Evolutionary conservation across 768 basidiomycete genomes (phyloP).

Genomic region (Trametes sanguinea): DNA sequence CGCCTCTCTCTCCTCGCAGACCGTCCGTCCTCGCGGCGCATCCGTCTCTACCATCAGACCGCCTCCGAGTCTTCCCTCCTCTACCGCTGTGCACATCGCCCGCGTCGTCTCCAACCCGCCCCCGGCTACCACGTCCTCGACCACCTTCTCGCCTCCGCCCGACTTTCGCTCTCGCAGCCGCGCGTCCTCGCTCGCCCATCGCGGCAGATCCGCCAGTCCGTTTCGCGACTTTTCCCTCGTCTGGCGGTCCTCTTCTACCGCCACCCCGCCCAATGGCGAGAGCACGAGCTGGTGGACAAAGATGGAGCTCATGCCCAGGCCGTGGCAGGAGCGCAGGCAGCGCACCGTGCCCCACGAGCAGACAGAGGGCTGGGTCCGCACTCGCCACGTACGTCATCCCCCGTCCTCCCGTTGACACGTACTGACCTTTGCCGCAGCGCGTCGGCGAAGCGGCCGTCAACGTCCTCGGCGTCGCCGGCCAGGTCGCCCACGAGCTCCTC

Average conservation of each 20-base stretch:
- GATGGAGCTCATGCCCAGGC: slow-evolving; percentile 23
- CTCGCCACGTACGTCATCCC: slow-evolving; percentile 28
- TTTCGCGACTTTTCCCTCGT: slow-evolving; percentile 23
- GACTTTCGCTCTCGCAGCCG: slow-evolving; percentile 22
- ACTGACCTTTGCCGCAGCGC: slow-evolving; percentile 18
- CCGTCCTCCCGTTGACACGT: neutral
- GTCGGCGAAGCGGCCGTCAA: slow-evolving; percentile 30
- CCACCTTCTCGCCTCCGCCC: neutral
- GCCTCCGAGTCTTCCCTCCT: slow-evolving; percentile 24
- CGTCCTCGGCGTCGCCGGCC: slow-evolving; percentile 43
- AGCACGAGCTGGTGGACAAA: slow-evolving; percentile 31
- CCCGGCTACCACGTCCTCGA: slow-evolving; percentile 12
- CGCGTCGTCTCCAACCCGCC: slow-evolving; percentile 18
- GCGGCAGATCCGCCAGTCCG: slow-evolving; percentile 20
- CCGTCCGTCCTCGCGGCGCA: slow-evolving; percentile 14
- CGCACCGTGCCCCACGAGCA: slow-evolving; percentile 32
- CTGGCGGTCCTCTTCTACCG: slow-evolving; percentile 9
- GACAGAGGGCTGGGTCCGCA: slow-evolving; percentile 30
- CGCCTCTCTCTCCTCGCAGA: slow-evolving; percentile 5
- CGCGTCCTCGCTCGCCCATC: slow-evolving; percentile 12
- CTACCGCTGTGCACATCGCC: slow-evolving; percentile 7
- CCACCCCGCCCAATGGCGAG: slow-evolving; percentile 25
- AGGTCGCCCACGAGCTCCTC: slow-evolving; percentile 49
- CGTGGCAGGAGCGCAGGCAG: slow-evolving; percentile 32
- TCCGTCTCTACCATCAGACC: slow-evolving; percentile 28